Evolutionary conservation across 805 yeast species (phyloP), one percentile per base, ranked within the genome.

Genomic region (Zygosaccharomyces gambellarensis): DNA sequence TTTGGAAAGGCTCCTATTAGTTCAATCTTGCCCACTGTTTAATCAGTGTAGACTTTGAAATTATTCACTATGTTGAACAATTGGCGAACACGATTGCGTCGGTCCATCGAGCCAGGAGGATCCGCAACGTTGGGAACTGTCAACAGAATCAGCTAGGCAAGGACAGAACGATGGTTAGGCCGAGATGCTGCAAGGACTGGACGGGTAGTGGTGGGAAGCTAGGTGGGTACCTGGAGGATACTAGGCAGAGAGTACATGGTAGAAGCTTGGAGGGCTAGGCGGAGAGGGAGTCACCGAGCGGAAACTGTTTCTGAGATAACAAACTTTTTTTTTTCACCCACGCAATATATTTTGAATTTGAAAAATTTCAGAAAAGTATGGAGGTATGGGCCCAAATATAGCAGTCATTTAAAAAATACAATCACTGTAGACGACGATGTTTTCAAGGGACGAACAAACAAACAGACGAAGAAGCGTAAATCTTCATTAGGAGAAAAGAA

Each of bases 41-140:
- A 25, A 42, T 17, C 38, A 4, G 34, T 21, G 32, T 25, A 25
- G 28, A 34, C 34, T 34, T 42, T 30, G 45, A 42, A 30, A 42
- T 42, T 42, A 42, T 42, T 42, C 45, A 42, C 45, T 42, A 30
- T 42, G 22, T 42, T 42, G 44, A 30, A 30, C 36, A 19, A 34
- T 22, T 30, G 30, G 22, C 34, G 23, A 34, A 25, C 45, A 30
- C 17, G 36, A 22, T 25, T 42, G 45, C 45, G 45, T 42, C 38
- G 38, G 38, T 34, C 38, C 22, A 14, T 17, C 38, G 11, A 34
- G 10, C 38, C 22, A 34, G 19, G 21, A 14, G 38, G 10, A 34
- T 14, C 38, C 22, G 38, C 14, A 21, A 14, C 14, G 22, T 10
- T 21, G 19, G 38, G 22, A 14, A 14, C 38, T 9, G 11, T 14